Base-by-base conservation (phyloP, 495 filamentous ascomycete species). In the Antarctomyces pellizariae region DNA sequence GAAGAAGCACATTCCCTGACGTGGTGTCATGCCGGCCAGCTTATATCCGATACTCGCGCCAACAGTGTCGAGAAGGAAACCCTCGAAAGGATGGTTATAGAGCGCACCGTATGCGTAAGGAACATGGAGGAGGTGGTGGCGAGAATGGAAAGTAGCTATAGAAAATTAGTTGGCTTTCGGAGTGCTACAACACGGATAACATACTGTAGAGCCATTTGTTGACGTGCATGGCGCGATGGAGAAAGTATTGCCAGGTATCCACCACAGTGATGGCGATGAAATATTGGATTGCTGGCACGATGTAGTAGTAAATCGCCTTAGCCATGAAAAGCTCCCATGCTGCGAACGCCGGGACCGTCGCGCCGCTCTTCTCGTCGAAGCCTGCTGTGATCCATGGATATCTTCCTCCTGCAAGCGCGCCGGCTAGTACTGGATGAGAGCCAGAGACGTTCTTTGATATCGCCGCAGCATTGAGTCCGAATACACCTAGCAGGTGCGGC, bases 241-340 rank as follows among this genome's bases (percentile, higher is more conserved):
- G 58, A 51, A 92, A 91, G 54, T 97, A 97, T 39, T 97, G 80
- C 78, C 83, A 92, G 18, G 80, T 89, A 53, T 97, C 86, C 33
- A 92, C 59, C 32, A 77, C 47, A 32, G 59, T 52, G 36, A 83
- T 62, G 18, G 68, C 86, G 17, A 75, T 29, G 32, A 61, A 47
- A 39, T 90, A 65, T 46, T 92, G 80, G 22, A 78, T 27, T 9
- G 53, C 54, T 2, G 86, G 86, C 23, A 92, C 55, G 13, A 77
- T 45, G 29, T 68, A 50, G 63, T 71, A 75, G 56, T 92, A 92
- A 34, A 89, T 60, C 23, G 62, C 56, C 37, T 69, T 65, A 6
- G 76, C 84, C 16, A 67, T 45, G 21, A 62, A 29, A 15, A 89
- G 45, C 47, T 91, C 80, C 84, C 82, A 92, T 10, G 49, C 43